Conservation (phyloP, 352 stramenopile genomes). For the Pythium myriotylum region DNA sequence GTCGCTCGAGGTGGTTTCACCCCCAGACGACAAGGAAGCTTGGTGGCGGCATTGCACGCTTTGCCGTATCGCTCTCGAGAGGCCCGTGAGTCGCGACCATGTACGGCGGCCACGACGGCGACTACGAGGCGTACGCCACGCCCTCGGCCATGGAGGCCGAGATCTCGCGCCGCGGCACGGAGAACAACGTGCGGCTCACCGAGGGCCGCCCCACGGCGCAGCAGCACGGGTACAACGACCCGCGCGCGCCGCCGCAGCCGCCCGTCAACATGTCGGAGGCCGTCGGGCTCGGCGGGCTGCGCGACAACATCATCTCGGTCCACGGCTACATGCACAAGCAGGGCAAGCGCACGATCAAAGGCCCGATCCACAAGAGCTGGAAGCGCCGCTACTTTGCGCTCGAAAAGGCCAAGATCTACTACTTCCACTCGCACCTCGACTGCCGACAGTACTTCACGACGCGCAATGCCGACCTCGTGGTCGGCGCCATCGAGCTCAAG, state of each 20-base stretch:
- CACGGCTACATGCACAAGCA: constrained; percentile 92
- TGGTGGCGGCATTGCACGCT: too few relatives aligned
- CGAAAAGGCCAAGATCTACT: constrained; percentile 89
- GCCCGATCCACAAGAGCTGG: constrained; percentile 87
- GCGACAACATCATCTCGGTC: constrained; percentile 88
- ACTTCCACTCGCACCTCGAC: constrained; percentile 86
- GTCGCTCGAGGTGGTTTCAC: constrained; percentile 8
- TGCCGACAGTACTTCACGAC: constrained; percentile 89
- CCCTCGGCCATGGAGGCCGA: constrained; percentile 54
- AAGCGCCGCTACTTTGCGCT: constrained; percentile 87
- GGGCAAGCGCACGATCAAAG: constrained; percentile 85
- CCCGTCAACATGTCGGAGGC: constrained; percentile 77
- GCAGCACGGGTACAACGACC: constrained; percentile 72
- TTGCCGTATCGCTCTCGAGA: too few relatives aligned
- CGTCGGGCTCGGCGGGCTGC: constrained; percentile 41
- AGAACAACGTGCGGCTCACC: constrained; percentile 40
- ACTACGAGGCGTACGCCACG: constrained; percentile 61
- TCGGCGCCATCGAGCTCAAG: constrained; percentile 83
- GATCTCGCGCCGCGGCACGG: constrained; percentile 43
- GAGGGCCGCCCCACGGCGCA: constrained; percentile 51
- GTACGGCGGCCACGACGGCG: constrained; percentile 35
- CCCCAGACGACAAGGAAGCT: background rate
- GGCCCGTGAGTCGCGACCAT: constrained; percentile 31
- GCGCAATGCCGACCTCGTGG: constrained; percentile 77
- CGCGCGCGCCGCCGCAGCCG: constrained; percentile 51